A percentile compares a stretch with the other conserved stretches of the same genome.
Evolutionary conservation across 2,329 filamentous ascomycete species (phyloP).

Genomic region (Colletotrichum tropicale): DNA sequence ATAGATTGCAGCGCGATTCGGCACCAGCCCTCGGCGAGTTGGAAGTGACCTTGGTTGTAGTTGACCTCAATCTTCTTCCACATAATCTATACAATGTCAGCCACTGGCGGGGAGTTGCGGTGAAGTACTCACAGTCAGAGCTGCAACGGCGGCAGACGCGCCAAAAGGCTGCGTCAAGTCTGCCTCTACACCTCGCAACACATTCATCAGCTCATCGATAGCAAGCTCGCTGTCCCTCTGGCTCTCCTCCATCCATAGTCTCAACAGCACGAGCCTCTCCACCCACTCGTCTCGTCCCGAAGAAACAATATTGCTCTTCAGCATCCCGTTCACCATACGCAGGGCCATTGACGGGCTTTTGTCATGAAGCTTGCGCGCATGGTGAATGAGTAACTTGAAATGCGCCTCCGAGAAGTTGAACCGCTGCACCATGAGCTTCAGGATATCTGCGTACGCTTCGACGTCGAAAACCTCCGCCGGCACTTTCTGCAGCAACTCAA

Average conservation of each 20-base stretch:
- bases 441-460: slow-evolving; percentile 52
- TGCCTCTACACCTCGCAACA: slow-evolving; percentile 41
- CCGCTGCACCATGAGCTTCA: slow-evolving; percentile 66
- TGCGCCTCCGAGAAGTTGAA: slow-evolving; percentile 65
- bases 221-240: slow-evolving; percentile 36
- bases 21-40: slow-evolving; percentile 73
- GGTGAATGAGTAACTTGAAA: slow-evolving; percentile 70
- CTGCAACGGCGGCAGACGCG: slow-evolving; percentile 66
- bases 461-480: slow-evolving; percentile 53
- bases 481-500: slow-evolving; percentile 65
- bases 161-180: slow-evolving; percentile 54
- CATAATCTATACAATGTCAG: slow-evolving; percentile 61
- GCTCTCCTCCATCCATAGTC: slow-evolving; percentile 68
- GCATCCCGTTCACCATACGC: slow-evolving; percentile 65
- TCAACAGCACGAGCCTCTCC: slow-evolving; percentile 71
- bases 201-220: slow-evolving; percentile 25
- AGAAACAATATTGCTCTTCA: slow-evolving; percentile 59
- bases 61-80: slow-evolving; percentile 78
- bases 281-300: slow-evolving; percentile 62
- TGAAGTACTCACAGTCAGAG: slow-evolving; percentile 62
- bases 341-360: slow-evolving; percentile 54
- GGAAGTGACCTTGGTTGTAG: slow-evolving; percentile 56
- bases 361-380: slow-evolving; percentile 68
- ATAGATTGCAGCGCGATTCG: slow-evolving; percentile 67
- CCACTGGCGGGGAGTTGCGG: fast-evolving